Evolutionary conservation across 805 yeast genomes (phyloP).

Genomic region (Candida khao-thaluensis): DNA sequence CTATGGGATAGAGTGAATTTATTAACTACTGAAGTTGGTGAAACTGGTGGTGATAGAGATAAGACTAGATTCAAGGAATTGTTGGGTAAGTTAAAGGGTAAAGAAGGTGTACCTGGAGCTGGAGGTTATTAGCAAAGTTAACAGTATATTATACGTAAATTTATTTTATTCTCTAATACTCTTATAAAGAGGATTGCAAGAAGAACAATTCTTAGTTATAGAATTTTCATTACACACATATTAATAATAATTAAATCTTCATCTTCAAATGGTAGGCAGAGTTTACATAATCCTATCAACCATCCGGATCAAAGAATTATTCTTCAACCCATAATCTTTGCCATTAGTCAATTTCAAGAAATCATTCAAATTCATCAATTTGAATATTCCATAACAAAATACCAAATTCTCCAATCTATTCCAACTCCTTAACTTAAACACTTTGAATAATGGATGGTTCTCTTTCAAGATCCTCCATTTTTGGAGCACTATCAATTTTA

Average conservation of each 20-base stretch:
- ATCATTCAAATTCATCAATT: slow-evolving; percentile 39
- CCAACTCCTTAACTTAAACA: slow-evolving; percentile 29
- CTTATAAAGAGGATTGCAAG: too few species aligned
- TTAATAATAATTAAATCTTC: too few species aligned
- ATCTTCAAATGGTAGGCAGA: too few species aligned
- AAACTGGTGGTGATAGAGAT: slow-evolving; percentile 54
- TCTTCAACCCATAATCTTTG: slow-evolving; percentile 18
- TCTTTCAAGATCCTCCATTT: slow-evolving; percentile 44
- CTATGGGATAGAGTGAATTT: slow-evolving; percentile 62
- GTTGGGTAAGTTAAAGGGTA: slow-evolving; percentile 63
- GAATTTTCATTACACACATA: too few species aligned
- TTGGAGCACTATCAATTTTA: slow-evolving; percentile 34
- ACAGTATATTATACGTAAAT: too few species aligned
- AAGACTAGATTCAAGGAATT: slow-evolving; percentile 69
- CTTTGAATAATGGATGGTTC: slow-evolving; percentile 33
- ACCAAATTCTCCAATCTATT: slow-evolving; percentile 29
- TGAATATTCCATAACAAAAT: slow-evolving; percentile 37
- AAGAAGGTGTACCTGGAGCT: slow-evolving; percentile 74
- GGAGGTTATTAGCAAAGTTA: slow-evolving; percentile 48
- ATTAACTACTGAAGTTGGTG: slow-evolving; percentile 47
- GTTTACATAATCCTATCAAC: slow-evolving; percentile 23
- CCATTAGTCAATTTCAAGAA: slow-evolving; percentile 22
- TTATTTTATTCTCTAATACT: too few species aligned
- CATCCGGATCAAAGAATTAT: slow-evolving; percentile 18
- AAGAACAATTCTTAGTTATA: too few species aligned